Percentiles rank a stretch among this genome's conserved stretches.
phyloP scores from a whole-genome alignment of 331 rosid genomes.

The Ulmus americana region DNA sequence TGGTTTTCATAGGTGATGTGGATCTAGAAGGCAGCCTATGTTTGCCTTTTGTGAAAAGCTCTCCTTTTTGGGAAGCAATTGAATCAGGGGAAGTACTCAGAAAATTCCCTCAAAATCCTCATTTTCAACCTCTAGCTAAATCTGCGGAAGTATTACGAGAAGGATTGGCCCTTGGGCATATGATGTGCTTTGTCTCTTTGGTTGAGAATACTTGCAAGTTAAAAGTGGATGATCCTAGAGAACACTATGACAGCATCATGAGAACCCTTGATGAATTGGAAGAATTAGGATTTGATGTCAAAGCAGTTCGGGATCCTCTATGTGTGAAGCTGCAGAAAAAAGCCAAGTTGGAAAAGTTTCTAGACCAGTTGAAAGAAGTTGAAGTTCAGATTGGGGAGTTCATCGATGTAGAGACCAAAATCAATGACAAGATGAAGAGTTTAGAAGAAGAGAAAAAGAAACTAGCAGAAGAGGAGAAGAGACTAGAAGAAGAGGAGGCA shows the following conservation, averaged over 20 bases:
- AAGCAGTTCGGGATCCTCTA: neutral
- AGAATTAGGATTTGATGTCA: slow-evolving; percentile 7
- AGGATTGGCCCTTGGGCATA: slow-evolving; percentile 21
- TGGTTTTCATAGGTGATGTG: slow-evolving; percentile 2
- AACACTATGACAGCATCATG: neutral
- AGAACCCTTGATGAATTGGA: slow-evolving; percentile 11
- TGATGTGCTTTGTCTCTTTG: slow-evolving; percentile 22
- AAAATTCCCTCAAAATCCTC: slow-evolving; percentile 22
- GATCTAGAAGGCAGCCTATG: neutral
- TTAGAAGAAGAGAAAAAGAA: too few species aligned
- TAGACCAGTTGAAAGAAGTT: slow-evolving; percentile 3
- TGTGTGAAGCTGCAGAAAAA: slow-evolving; percentile 2
- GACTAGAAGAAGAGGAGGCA: slow-evolving; percentile 5
- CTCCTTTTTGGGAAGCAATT: slow-evolving; percentile 12
- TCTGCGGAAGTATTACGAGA: slow-evolving; percentile 3
- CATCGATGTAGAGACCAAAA: neutral
- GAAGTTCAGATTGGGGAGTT: neutral
- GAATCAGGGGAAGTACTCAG: slow-evolving; percentile 23
- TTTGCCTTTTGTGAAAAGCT: slow-evolving; percentile 14
- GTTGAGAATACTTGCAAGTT: slow-evolving; percentile 14
- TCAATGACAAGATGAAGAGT: slow-evolving; percentile 2
- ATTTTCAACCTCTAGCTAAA: slow-evolving; percentile 18
- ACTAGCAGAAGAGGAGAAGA: neutral
- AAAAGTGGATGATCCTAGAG: neutral
- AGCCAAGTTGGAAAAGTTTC: neutral